A percentile compares a stretch with the other conserved stretches of the same genome.
Evolutionary conservation across 106 monocot genomes (phyloP).

Genomic region (Cymbidium sinense): DNA sequence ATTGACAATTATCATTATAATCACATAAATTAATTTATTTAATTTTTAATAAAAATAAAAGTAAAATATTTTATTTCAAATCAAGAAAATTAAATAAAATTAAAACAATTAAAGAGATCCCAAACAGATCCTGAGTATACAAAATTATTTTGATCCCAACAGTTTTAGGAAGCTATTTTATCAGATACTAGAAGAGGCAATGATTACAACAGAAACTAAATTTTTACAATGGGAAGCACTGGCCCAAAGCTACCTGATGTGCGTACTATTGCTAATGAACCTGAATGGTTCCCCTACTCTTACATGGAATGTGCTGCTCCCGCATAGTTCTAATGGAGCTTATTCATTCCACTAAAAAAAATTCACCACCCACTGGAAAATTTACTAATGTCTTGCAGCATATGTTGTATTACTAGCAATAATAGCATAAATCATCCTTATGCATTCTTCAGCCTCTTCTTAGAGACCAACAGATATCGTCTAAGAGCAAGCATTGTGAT

Average conservation of each 20-base stretch:
- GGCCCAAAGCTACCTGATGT: not conserved
- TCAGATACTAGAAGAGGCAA: not conserved
- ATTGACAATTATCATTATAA: too few species aligned
- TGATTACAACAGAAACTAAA: not conserved
- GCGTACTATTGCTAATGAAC: not conserved
- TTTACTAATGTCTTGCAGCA: not conserved
- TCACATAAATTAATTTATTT: too few species aligned
- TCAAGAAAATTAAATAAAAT: too few species aligned
- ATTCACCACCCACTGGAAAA: not conserved
- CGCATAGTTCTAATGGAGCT: not conserved
- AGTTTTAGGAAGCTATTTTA: not conserved
- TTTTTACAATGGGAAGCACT: not conserved
- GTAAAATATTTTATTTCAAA: too few species aligned
- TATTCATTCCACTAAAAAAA: not conserved
- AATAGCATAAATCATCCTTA: not conserved
- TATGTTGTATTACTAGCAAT: too few species aligned
- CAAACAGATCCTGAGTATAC: too few species aligned
- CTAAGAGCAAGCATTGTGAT: slow-evolving; percentile 69
- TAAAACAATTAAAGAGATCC: too few species aligned
- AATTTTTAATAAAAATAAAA: too few species aligned
- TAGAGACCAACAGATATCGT: slow-evolving; percentile 45
- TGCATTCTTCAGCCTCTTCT: slow-evolving; percentile 37
- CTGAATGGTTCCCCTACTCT: too few species aligned
- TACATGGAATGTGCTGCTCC: not conserved
- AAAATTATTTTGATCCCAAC: not conserved